phyloP scores from a whole-genome alignment of 192 early-diverging fungal genomes.

The Coemansia sp. region DNA sequence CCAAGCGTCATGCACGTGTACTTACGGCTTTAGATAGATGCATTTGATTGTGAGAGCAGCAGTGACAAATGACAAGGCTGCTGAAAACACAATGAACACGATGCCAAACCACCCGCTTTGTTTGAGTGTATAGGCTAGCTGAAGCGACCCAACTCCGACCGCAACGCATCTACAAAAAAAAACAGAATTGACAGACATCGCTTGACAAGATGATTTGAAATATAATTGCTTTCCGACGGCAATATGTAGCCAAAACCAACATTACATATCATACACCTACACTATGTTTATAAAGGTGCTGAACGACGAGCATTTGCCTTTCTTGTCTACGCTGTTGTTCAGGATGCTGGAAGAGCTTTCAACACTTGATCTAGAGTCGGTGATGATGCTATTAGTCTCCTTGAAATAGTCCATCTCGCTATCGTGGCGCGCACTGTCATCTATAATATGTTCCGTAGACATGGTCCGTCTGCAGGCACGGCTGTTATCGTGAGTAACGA shows the following conservation, averaged over 20 bases:
- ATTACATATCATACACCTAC: constrained; percentile 20
- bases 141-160: constrained; percentile 45
- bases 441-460: not conserved
- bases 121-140: constrained; percentile 39
- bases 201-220: not conserved
- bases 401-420: not conserved
- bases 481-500: not conserved
- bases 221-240: not conserved
- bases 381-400: not conserved
- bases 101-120: constrained; percentile 49
- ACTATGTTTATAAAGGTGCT: constrained; percentile 44
- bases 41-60: constrained; percentile 33
- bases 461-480: not conserved
- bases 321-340: not conserved
- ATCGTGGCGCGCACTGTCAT: not conserved
- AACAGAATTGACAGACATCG: not conserved
- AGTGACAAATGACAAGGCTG: constrained; percentile 27
- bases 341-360: not conserved
- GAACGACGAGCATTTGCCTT: constrained; percentile 31
- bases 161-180: constrained; percentile 32
- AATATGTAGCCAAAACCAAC: not conserved
- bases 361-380: not conserved
- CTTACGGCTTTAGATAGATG: constrained; percentile 53
- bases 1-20: not conserved
- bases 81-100: constrained; percentile 39